These are phyloP conservation scores for Berberis thunbergii DNA, from an alignment of 164 flowering plant genomes.

Conservation along the genomic window DNA sequence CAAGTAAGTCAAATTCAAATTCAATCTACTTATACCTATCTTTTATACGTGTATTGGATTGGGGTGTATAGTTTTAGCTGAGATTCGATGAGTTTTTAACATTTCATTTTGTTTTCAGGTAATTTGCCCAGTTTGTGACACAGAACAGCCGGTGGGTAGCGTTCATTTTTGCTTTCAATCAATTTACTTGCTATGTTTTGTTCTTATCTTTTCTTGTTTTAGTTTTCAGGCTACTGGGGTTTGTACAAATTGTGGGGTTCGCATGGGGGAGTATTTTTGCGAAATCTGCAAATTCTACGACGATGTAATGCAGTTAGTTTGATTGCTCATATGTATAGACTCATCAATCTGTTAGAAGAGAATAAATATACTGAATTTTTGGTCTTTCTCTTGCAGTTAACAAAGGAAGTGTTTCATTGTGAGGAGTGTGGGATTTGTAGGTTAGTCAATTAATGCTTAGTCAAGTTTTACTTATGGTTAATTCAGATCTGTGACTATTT, in stretches of 20 bases:
- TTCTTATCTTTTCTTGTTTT: neutral
- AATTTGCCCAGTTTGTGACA: constrained; percentile 57
- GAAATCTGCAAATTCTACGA: constrained; percentile 84
- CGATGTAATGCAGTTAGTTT: constrained; percentile 42
- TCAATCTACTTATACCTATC: no score
- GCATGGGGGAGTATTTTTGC: constrained; percentile 96
- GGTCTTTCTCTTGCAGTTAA: constrained; percentile 19
- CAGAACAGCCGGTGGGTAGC: constrained; percentile 59
- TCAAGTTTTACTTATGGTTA: neutral
- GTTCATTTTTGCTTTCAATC: no score
- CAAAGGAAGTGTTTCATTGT: constrained; percentile 78
- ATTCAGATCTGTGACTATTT: neutral
- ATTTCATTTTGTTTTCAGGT: constrained; percentile 36
- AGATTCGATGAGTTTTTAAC: neutral
- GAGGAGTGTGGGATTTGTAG: constrained; percentile 94
- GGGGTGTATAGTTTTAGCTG: constrained; percentile 8
- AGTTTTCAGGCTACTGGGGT: constrained; percentile 50
- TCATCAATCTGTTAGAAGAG: neutral
- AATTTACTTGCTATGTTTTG: neutral
- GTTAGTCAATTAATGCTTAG: constrained; percentile 17
- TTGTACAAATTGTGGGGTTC: constrained; percentile 85
- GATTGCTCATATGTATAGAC: neutral
- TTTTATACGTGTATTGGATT: neutral
- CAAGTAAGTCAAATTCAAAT: constrained; percentile 36
- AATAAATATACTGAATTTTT: no score